phyloP scores from a whole-genome alignment of 2,329 filamentous ascomycete species.

The Verticillium longisporum region DNA sequence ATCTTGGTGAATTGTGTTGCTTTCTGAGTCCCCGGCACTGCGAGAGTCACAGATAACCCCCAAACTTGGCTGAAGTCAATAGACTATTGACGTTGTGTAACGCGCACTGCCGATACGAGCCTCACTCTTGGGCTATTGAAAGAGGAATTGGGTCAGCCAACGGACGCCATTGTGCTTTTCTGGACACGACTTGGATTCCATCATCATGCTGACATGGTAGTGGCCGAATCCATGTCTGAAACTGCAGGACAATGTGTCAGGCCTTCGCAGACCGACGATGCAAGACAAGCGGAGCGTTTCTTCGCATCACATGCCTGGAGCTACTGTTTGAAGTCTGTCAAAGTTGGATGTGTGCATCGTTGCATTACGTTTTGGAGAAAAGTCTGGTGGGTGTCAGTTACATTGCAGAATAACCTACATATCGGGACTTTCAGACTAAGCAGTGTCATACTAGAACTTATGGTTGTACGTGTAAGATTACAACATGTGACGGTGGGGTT shows the following conservation, averaged over 20 bases:
- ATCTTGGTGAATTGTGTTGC: neutral
- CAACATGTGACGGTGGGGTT: too few species aligned
- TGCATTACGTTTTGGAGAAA: neutral
- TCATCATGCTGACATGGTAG: neutral
- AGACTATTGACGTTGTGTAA: neutral
- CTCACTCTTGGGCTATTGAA: neutral
- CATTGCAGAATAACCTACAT: neutral
- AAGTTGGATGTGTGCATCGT: neutral
- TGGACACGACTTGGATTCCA: neutral
- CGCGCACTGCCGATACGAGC: neutral
- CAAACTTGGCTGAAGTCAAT: neutral
- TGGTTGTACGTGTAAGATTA: too few species aligned
- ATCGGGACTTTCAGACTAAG: neutral
- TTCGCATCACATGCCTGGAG: neutral
- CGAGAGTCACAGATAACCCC: neutral
- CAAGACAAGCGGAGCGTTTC: neutral
- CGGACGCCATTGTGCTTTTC: neutral
- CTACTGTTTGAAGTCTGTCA: neutral
- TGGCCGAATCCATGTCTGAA: neutral
- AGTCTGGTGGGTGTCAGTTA: neutral
- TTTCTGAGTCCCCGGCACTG: neutral
- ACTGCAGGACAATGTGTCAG: neutral
- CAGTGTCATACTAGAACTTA: neutral
- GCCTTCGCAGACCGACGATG: neutral
- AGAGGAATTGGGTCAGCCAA: too few species aligned